Conservation (phyloP, 176 grass and related monocot species). For the Lolium rigidum region DNA sequence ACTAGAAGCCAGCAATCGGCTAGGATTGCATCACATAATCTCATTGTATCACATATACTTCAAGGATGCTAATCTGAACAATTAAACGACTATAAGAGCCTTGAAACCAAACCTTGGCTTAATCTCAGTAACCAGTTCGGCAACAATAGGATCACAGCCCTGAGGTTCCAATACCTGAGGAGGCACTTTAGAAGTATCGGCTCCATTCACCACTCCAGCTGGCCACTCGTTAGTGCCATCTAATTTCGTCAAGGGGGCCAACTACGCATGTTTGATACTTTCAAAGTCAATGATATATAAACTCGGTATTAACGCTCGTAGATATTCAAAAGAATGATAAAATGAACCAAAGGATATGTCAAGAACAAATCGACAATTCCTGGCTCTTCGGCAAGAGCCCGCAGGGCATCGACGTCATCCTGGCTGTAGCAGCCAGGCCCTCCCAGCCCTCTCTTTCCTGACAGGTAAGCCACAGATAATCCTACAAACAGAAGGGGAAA, state of each 20-base stretch:
- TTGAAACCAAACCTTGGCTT: constrained; percentile 71
- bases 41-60: constrained; percentile 31
- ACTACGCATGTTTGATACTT: background rate
- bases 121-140: constrained; percentile 80
- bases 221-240: constrained; percentile 91
- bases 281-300: constrained; percentile 22
- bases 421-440: constrained; percentile 66
- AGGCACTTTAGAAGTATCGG: constrained; percentile 60
- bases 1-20: background rate
- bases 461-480: constrained; percentile 84
- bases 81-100: constrained; percentile 3
- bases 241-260: constrained; percentile 58
- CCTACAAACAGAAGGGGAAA: constrained; percentile 48
- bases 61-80: background rate
- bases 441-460: constrained; percentile 54
- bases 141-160: constrained; percentile 66
- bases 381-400: constrained; percentile 74
- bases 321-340: constrained; percentile 3
- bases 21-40: constrained; percentile 6
- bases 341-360: constrained; percentile 79
- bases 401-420: constrained; percentile 87
- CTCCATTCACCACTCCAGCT: constrained; percentile 63
- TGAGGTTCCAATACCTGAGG: constrained; percentile 57
- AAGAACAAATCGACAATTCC: constrained; percentile 85
- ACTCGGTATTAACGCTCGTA: background rate